Evolutionary conservation across 192 early-diverging fungal species (phyloP).

Genomic region (Spinellus fusiger): DNA sequence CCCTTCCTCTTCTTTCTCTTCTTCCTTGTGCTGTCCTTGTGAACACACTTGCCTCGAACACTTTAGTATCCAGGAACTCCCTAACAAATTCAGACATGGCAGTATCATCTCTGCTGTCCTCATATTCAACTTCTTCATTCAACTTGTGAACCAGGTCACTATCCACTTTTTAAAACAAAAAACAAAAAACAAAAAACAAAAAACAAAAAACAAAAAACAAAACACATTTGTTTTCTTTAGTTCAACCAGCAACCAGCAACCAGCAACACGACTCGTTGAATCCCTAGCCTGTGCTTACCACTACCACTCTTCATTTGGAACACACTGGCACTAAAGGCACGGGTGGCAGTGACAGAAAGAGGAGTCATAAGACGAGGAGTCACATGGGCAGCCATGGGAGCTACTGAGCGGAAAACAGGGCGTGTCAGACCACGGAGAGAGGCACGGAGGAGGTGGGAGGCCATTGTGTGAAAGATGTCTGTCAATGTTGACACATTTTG

Average conservation of each 20-base stretch:
- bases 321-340: constrained; percentile 14
- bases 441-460: constrained; percentile 11
- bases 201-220: not conserved
- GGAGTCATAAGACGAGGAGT: not conserved
- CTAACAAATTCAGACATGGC: constrained; percentile 64
- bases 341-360: constrained; percentile 6
- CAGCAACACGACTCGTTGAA: not conserved
- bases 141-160: constrained; percentile 67
- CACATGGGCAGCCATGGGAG: not conserved
- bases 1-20: not conserved
- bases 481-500: too few species aligned
- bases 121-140: constrained; percentile 69
- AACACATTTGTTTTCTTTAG: not conserved
- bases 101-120: constrained; percentile 54
- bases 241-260: not conserved
- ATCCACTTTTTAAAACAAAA: constrained; percentile 40
- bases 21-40: not conserved
- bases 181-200: not conserved
- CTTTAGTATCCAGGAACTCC: constrained; percentile 58
- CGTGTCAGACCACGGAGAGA: constrained; percentile 16
- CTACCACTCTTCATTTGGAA: constrained; percentile 3
- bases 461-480: constrained; percentile 6
- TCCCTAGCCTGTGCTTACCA: not conserved
- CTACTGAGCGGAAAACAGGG: not conserved
- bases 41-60: constrained; percentile 41